Evolutionary conservation across 1,284 basidiomycete genomes (phyloP).

Genomic region (Ustilago bromivora): DNA sequence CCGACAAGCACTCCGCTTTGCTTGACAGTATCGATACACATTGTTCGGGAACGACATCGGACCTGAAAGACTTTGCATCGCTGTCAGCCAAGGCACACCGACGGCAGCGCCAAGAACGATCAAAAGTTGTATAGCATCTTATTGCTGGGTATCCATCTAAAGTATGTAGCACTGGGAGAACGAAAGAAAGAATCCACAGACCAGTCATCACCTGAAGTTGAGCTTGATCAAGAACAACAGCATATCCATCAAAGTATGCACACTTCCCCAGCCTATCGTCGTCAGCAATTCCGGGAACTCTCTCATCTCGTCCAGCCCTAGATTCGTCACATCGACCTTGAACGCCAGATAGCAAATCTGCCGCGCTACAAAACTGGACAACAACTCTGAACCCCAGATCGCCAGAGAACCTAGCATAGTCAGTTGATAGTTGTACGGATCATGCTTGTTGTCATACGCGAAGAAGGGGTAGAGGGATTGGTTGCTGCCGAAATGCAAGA

Average conservation of each 20-base stretch:
- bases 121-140: neutral
- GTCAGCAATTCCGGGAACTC: constrained; percentile 72
- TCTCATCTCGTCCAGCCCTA: constrained; percentile 73
- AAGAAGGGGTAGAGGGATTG: constrained; percentile 74
- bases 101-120: neutral
- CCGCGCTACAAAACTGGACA: constrained; percentile 72
- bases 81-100: neutral
- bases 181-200: neutral
- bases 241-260: constrained; percentile 75
- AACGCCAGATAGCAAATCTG: constrained; percentile 71
- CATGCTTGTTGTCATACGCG: constrained; percentile 72
- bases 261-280: constrained; percentile 72
- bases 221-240: constrained; percentile 72
- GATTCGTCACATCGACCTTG: constrained; percentile 72
- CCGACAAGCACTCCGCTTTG: neutral
- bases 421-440: constrained; percentile 75
- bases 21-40: neutral
- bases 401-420: constrained; percentile 73
- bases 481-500: constrained; percentile 74
- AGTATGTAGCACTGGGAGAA: neutral
- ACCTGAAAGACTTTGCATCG: too few species aligned
- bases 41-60: too few species aligned
- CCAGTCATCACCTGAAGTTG: constrained; percentile 30
- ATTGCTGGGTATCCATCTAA: constrained; percentile 12
- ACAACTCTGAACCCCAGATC: constrained; percentile 74